Evolutionary conservation across 2,329 filamentous ascomycete genomes (phyloP).

Genomic region (Cladophialophora immunda): DNA sequence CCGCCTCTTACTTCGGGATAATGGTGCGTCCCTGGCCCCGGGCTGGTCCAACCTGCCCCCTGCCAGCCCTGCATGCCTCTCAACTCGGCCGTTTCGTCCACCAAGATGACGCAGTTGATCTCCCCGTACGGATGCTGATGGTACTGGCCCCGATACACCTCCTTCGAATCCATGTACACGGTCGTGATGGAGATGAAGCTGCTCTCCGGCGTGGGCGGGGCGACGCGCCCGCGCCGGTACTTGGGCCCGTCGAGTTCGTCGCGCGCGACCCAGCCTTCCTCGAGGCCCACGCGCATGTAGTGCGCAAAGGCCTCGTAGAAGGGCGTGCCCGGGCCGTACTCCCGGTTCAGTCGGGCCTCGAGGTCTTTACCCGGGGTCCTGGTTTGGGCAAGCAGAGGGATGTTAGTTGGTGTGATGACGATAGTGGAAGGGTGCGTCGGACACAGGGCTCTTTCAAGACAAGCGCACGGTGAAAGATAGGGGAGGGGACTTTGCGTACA

Average conservation of each 20-base stretch:
- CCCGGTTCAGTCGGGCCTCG: constrained; percentile 53
- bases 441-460: background rate
- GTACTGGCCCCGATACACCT: constrained; percentile 63
- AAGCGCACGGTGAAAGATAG: background rate
- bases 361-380: constrained; percentile 59
- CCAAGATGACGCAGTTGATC: constrained; percentile 64
- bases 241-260: constrained; percentile 55
- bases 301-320: constrained; percentile 56
- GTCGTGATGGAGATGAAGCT: constrained; percentile 65
- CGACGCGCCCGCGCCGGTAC: constrained; percentile 59
- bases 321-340: constrained; percentile 55
- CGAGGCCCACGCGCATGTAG: constrained; percentile 51
- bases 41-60: constrained; percentile 64
- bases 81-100: constrained; percentile 60
- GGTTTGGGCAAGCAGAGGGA: background rate
- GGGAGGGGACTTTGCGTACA: constrained; percentile 36
- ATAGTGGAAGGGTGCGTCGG: background rate
- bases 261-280: constrained; percentile 57
- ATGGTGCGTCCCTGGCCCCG: constrained; percentile 65
- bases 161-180: constrained; percentile 64
- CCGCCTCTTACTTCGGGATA: constrained; percentile 63
- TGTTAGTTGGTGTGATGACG: constrained; percentile 13
- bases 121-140: constrained; percentile 64
- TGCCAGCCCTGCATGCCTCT: constrained; percentile 67
- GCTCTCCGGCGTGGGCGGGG: constrained; percentile 56